phyloP scores from a whole-genome alignment of 2,329 filamentous ascomycete species.

The Verticillium isaacii region DNA sequence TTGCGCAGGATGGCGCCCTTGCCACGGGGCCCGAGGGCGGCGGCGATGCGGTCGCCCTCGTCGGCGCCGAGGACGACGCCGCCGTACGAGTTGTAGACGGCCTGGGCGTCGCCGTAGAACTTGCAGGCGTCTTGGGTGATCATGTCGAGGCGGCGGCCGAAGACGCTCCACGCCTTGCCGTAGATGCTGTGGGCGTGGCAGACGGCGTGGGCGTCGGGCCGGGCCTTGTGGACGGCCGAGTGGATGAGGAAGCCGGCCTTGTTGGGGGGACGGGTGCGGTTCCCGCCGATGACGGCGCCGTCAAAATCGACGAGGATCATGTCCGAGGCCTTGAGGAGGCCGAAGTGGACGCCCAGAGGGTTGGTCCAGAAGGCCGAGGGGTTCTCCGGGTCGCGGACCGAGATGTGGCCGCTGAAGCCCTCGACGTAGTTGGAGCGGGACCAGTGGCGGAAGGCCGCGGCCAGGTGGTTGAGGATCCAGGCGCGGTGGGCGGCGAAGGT shows the following conservation, averaged over 20 bases:
- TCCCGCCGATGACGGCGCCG: slow-evolving; percentile 61
- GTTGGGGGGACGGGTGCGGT: slow-evolving; percentile 55
- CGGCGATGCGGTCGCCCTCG: slow-evolving; percentile 60
- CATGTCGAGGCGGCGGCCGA: slow-evolving; percentile 62
- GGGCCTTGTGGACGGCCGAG: slow-evolving; percentile 58
- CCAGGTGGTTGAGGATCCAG: slow-evolving; percentile 54
- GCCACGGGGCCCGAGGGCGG: slow-evolving; percentile 50
- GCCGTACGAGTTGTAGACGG: slow-evolving; percentile 55
- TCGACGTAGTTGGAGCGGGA: slow-evolving; percentile 61
- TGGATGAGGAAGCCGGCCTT: slow-evolving; percentile 68
- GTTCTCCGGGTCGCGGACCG: slow-evolving; percentile 58
- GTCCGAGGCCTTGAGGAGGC: slow-evolving; percentile 58
- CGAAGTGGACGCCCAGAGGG: slow-evolving; percentile 62
- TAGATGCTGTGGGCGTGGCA: slow-evolving; percentile 63
- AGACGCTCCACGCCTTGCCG: slow-evolving; percentile 63
- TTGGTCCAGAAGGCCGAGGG: slow-evolving; percentile 63
- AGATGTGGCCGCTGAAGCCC: slow-evolving; percentile 65
- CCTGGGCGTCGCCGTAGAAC: slow-evolving; percentile 57
- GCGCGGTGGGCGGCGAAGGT: slow-evolving; percentile 38
- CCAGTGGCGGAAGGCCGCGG: slow-evolving; percentile 64
- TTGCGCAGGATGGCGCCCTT: slow-evolving; percentile 64
- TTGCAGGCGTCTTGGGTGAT: slow-evolving; percentile 60
- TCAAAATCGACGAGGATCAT: slow-evolving; percentile 60
- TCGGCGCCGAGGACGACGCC: slow-evolving; percentile 51
- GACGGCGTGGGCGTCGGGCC: slow-evolving; percentile 60